A percentile compares a stretch with the other conserved stretches of the same genome.
Evolutionary conservation across 1,284 basidiomycete species (phyloP).

Genomic region (Ceratobasidium sp.): DNA sequence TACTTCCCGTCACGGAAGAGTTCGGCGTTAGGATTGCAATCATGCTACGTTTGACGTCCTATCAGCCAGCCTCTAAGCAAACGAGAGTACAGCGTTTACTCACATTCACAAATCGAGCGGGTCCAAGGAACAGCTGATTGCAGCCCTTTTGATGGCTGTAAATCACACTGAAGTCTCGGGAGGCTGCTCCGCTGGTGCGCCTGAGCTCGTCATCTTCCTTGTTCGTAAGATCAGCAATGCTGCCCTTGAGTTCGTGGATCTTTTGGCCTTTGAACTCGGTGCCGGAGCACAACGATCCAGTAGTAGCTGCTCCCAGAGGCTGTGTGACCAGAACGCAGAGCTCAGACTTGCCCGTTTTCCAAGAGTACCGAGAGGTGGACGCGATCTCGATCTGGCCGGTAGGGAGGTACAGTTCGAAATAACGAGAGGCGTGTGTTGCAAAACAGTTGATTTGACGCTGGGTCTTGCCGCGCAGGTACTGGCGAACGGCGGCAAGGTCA

Average conservation of each 20-base stretch:
- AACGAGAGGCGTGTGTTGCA: slow-evolving; percentile 86
- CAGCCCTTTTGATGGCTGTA: slow-evolving; percentile 90
- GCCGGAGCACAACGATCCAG: slow-evolving; percentile 14
- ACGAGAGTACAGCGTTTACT: slow-evolving; percentile 55
- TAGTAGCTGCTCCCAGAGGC: slow-evolving; percentile 62
- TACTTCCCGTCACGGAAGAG: slow-evolving; percentile 86
- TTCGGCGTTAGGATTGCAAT: slow-evolving; percentile 90
- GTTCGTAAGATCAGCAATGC: slow-evolving; percentile 53
- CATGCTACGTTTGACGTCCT: slow-evolving; percentile 67
- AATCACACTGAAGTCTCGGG: slow-evolving; percentile 88
- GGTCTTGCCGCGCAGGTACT: slow-evolving; percentile 74
- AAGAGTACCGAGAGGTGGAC: slow-evolving; percentile 83
- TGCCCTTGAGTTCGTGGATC: slow-evolving; percentile 76
- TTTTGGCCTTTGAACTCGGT: slow-evolving; percentile 62
- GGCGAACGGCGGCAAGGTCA: slow-evolving; percentile 70
- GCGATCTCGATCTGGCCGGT: slow-evolving; percentile 86
- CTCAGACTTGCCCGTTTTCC: slow-evolving; percentile 88
- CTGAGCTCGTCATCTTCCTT: slow-evolving; percentile 69
- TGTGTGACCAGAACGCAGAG: slow-evolving; percentile 89
- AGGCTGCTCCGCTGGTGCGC: slow-evolving; percentile 76
- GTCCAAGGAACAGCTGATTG: slow-evolving; percentile 91
- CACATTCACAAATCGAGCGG: slow-evolving; percentile 94
- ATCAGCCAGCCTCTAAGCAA: neutral
- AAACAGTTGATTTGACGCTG: slow-evolving; percentile 87
- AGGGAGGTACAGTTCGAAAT: slow-evolving; percentile 84